These are phyloP conservation scores for Magnolia changhungtana DNA, from an alignment of 164 flowering plant genomes.

Conservation along the genomic window DNA sequence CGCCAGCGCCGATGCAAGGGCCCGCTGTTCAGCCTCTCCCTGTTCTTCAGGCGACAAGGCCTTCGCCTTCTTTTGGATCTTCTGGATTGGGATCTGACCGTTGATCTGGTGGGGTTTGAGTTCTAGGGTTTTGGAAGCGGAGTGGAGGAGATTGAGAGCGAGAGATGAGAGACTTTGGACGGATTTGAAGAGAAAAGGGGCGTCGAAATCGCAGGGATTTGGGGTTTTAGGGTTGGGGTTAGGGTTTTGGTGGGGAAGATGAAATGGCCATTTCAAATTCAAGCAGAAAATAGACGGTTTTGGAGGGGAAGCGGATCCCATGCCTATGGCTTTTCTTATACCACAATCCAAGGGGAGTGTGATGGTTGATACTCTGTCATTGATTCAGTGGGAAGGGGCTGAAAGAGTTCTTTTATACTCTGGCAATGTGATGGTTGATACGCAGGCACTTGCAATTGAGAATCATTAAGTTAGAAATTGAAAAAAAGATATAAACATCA, in stretches of 20 bases:
- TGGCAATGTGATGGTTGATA: background rate
- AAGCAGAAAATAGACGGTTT: slow-evolving; percentile 53
- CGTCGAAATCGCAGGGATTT: slow-evolving; percentile 43
- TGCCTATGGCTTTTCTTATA: background rate
- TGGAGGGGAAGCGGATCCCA: slow-evolving; percentile 14
- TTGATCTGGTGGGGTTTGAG: slow-evolving; percentile 12
- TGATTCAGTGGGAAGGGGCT: background rate
- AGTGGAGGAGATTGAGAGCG: slow-evolving; percentile 36
- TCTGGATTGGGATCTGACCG: slow-evolving; percentile 2
- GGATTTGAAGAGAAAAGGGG: slow-evolving; percentile 78
- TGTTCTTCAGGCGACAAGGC: slow-evolving; percentile 56
- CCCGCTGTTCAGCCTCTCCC: slow-evolving; percentile 87
- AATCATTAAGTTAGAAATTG: no score
- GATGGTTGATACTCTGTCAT: background rate
- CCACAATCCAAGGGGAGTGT: background rate
- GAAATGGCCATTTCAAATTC: slow-evolving; percentile 64
- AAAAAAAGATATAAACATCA: no score
- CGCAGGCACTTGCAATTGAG: background rate
- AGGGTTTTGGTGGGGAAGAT: slow-evolving; percentile 28
- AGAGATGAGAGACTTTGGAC: slow-evolving; percentile 47
- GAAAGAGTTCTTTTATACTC: background rate
- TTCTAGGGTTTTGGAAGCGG: slow-evolving; percentile 28
- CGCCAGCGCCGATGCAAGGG: slow-evolving; percentile 74
- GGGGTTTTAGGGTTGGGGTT: slow-evolving; percentile 35
- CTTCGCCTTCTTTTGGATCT: slow-evolving; percentile 15